phyloP scores from a whole-genome alignment of 176 grass and related monocot genomes.

The Phyllostachys edulis region DNA sequence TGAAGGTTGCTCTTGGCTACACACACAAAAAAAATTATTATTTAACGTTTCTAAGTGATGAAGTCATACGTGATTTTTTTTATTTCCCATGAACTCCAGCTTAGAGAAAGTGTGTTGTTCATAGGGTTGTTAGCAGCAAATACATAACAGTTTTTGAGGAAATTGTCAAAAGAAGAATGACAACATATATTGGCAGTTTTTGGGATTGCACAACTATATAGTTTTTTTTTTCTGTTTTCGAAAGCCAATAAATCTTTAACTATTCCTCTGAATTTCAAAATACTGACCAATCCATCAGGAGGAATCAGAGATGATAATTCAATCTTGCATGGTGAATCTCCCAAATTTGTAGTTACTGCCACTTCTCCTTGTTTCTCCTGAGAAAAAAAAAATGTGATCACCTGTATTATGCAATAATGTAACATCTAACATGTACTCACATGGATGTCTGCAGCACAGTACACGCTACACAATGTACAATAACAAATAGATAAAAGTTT shows the following conservation, averaged over 20 bases:
- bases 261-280: constrained; percentile 16
- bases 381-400: constrained; percentile 35
- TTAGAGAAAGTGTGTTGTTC: not conserved
- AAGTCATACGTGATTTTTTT: not conserved
- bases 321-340: constrained; percentile 87
- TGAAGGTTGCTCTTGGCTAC: constrained; percentile 80
- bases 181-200: not conserved
- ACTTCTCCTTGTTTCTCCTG: constrained; percentile 85
- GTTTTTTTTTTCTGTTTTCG: not conserved
- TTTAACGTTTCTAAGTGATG: constrained; percentile 18
- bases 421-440: not conserved
- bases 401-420: constrained; percentile 3
- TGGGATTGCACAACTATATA: not conserved
- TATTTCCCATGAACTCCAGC: not conserved
- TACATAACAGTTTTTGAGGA: not conserved
- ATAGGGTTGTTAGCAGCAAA: not conserved
- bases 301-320: constrained; percentile 80
- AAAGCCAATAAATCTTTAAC: not conserved
- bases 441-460: not conserved
- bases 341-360: constrained; percentile 60
- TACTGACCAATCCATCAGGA: constrained; percentile 66
- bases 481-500: not conserved
- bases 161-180: constrained; percentile 12
- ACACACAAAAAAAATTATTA: constrained; percentile 23
- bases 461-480: not conserved